These are phyloP conservation scores for Escovopsis weberi DNA, from an alignment of 2,329 filamentous ascomycete species.

Conservation along the genomic window DNA sequence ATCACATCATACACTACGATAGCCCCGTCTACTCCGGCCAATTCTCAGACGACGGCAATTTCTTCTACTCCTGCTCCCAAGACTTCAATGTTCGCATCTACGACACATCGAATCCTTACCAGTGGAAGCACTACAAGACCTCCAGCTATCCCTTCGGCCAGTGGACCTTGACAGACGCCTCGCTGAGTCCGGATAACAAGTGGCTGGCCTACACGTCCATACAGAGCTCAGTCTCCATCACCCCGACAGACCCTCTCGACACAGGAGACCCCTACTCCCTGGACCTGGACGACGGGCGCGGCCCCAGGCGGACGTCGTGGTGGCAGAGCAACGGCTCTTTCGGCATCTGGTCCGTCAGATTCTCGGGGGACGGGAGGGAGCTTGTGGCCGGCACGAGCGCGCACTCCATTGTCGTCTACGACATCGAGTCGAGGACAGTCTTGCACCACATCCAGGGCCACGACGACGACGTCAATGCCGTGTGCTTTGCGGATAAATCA, in stretches of 20 bases:
- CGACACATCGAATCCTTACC: constrained; percentile 87
- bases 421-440: constrained; percentile 66
- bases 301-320: constrained; percentile 11
- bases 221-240: constrained; percentile 66
- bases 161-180: constrained; percentile 94
- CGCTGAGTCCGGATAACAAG: constrained; percentile 78
- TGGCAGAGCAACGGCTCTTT: constrained; percentile 23
- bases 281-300: constrained; percentile 39
- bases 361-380: constrained; percentile 81
- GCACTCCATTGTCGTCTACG: constrained; percentile 73
- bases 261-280: constrained; percentile 64
- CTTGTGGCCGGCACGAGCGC: constrained; percentile 79
- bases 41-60: constrained; percentile 93
- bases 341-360: constrained; percentile 79
- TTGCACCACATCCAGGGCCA: constrained; percentile 68
- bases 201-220: constrained; percentile 90
- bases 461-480: constrained; percentile 82
- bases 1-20: constrained; percentile 79
- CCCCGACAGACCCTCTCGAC: constrained; percentile 74
- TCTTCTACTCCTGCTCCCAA: constrained; percentile 85
- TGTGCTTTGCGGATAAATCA: constrained; percentile 80
- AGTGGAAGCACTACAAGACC: constrained; percentile 93
- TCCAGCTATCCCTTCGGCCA: constrained; percentile 72
- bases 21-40: constrained; percentile 85
- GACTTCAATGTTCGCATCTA: constrained; percentile 96